Base-by-base conservation (phyloP, 2,329 filamentous ascomycete species). In the Fusarium sp. region DNA sequence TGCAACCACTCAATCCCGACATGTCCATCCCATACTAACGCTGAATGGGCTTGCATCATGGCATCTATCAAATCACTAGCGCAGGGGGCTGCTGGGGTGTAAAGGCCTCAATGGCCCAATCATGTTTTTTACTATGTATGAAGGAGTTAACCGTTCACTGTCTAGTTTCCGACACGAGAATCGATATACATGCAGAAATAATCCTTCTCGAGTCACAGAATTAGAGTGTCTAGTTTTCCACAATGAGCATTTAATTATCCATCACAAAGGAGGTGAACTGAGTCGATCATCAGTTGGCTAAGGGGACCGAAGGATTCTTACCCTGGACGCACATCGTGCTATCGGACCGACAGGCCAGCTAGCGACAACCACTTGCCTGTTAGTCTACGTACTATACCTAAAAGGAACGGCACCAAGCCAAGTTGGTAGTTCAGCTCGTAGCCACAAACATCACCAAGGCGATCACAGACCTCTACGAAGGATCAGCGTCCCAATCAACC, bases 161-260 rank as follows among this genome's bases (percentile, higher is more conserved):
- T 34, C 32, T 8, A 34, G 14, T 34, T 34, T 34, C 32, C 32
- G 32, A 34, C 32, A 34, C 32, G 14, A 34, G 32, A 34, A 34
- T 34, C 7, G 32, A 34, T 22, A 20, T 6, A 42, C 8, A n/a
- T 11, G 20, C 12, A 10, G 12, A 20, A 10, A 20, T 10, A 22
- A 8, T 22, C 3, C 4, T 11, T 22, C 6, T 11, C 4, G 10
- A 15, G 1, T 15, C 6, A 22, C 7, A 22, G 9, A 6, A 8
- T 11, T 2, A 9, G 3, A 18, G 3, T 4, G 0, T 11, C 8
- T 32, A 4, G 3, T 9, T 13, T 13, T n/a, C 10, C 11, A 17
- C 8, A 14, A 6, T 2, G 8, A 18, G 5, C 7, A 8, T 10
- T 12, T 5, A 6, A 18, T n/a, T 28, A 10, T 12, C 12, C 5